Evolutionary conservation across 805 yeast species (phyloP).

Genomic region (Peterozyma xylosa): DNA sequence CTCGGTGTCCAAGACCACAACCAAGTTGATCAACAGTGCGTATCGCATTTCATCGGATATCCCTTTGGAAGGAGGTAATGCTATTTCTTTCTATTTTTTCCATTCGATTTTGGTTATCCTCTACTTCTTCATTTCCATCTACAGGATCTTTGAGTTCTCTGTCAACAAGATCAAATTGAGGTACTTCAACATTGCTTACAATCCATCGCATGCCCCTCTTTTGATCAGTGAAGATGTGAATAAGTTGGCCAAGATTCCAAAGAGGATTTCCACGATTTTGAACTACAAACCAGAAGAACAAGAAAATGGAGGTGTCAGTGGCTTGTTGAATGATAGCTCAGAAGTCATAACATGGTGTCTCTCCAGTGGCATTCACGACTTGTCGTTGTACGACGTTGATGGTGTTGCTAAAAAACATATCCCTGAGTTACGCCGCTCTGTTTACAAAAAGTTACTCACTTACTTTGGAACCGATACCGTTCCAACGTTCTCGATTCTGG

Average conservation of each 20-base stretch:
- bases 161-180: constrained; percentile 48
- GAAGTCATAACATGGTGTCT: constrained; percentile 82
- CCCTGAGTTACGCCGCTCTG: constrained; percentile 47
- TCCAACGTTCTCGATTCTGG: constrained; percentile 54
- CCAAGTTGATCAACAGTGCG: not conserved
- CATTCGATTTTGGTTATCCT: constrained; percentile 43
- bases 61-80: not conserved
- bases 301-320: constrained; percentile 86
- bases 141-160: constrained; percentile 43
- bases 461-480: constrained; percentile 69
- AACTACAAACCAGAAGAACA: constrained; percentile 67
- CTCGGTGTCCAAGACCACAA: not conserved
- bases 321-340: constrained; percentile 66
- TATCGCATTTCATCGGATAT: not conserved
- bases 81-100: constrained; percentile 25
- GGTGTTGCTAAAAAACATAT: constrained; percentile 56
- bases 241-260: constrained; percentile 70
- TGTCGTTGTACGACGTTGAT: constrained; percentile 72
- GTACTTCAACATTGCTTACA: constrained; percentile 56
- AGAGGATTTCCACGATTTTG: constrained; percentile 67
- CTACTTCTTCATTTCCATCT: constrained; percentile 49
- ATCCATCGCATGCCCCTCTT: constrained; percentile 72
- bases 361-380: constrained; percentile 73
- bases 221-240: constrained; percentile 77
- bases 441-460: constrained; percentile 50